Percentiles rank a stretch among this genome's conserved stretches.
Conservation (phyloP, 2,329 filamentous ascomycete species). For the Trichoderma sp. region DNA sequence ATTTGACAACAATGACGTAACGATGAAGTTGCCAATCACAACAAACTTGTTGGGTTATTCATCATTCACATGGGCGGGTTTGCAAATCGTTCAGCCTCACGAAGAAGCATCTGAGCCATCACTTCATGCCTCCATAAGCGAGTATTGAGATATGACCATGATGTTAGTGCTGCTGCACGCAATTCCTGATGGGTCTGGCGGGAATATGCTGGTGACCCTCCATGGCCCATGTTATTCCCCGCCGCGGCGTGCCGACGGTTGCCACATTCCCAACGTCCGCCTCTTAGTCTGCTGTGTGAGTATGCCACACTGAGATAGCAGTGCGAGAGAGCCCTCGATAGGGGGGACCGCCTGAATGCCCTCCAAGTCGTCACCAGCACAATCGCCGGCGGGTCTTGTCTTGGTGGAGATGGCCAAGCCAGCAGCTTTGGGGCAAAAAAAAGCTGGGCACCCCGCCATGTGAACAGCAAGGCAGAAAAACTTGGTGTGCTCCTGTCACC, state of each 20-base stretch:
- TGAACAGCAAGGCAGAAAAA: neutral
- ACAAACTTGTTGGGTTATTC: neutral
- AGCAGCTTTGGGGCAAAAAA: neutral
- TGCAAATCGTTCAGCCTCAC: neutral
- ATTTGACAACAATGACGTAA: conserved; percentile 5
- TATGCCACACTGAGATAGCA: neutral
- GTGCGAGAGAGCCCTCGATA: neutral
- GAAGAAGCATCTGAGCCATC: neutral
- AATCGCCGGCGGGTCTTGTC: neutral
- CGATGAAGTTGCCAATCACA: neutral
- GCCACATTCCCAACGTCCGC: neutral
- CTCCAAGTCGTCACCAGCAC: neutral
- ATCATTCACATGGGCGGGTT: neutral
- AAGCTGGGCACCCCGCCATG: neutral
- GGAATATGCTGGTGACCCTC: neutral
- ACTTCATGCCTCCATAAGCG: neutral
- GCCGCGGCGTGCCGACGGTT: neutral
- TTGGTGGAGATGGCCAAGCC: neutral
- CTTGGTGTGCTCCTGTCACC: neutral
- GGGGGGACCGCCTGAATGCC: neutral
- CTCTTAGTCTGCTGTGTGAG: neutral
- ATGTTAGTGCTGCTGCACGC: neutral
- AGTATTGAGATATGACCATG: neutral
- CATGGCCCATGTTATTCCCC: neutral
- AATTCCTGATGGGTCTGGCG: neutral